Evolutionary conservation across 345 rosid species (phyloP), one percentile per base, ranked within the genome.

Genomic region (Syzygium jambos): DNA sequence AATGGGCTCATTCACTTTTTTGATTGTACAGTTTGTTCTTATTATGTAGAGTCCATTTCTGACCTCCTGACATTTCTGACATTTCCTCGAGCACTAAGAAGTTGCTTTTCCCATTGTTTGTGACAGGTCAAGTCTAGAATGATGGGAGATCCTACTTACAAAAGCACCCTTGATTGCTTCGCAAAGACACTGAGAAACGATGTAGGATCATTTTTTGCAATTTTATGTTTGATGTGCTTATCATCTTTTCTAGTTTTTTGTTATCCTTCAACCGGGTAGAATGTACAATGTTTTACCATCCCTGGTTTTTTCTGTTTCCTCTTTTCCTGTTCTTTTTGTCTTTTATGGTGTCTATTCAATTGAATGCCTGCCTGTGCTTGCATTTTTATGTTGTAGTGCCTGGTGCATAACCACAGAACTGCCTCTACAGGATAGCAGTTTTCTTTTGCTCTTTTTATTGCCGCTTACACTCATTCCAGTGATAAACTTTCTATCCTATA

Each of bases 91-190:
- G 27, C 83, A 25, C 25, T 86, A 65, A 34, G 30, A 65, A n/a
- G 84, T 61, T 51, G 54, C 57, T 80, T n/a, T 49, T n/a, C 53
- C 29, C 51, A 86, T 86, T 85, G 14, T 85, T 57, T 78, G 82
- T 85, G 85, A 86, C 98, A 96, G 99, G 95, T 98, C 54, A 96
- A 98, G 93, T 95, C 99, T 4, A 95, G 99, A 90, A 98, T 98
- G 99, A 98, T 98, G 99, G 99, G 98, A 85, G 98, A 96, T 90
- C 89, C 99, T 87, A 87, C 97, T 73, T 98, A 98, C 95, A 96
- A 95, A 91, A 94, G 91, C 93, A 96, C 99, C 38, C 90, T 98
- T 82, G 98, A 98, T 89, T 98, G 99, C 91, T 98, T 98, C 87
- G 88, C 96, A 87, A 96, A 95, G 92, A 98, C 99, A 56, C 86